A percentile compares a stretch with the other conserved stretches of the same genome.
phyloP scores from a whole-genome alignment of 371 early-diverging fungal species.

The Polyrhizophydium stewartii region DNA sequence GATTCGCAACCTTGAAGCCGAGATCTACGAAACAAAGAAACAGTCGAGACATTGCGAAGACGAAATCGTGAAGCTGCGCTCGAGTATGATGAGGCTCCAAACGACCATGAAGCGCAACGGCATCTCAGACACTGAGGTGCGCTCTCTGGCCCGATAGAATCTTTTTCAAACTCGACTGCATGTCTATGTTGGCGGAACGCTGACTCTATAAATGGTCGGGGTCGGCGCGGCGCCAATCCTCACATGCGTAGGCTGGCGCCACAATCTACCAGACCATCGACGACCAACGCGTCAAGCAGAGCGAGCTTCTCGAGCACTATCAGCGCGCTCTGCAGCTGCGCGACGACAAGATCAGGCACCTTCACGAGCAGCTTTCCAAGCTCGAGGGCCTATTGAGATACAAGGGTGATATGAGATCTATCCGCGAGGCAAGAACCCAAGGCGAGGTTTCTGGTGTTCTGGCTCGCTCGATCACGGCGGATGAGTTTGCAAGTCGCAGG shows the following conservation, averaged over 20 bases:
- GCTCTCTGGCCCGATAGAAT: background rate
- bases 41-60: background rate
- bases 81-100: background rate
- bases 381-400: background rate
- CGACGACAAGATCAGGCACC: background rate
- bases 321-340: background rate
- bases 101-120: background rate
- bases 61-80: background rate
- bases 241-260: background rate
- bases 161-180: background rate
- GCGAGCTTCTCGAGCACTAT: conserved; percentile 2
- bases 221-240: no score
- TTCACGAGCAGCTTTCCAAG: background rate
- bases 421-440: background rate
- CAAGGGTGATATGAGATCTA: background rate
- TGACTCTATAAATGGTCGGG: no score
- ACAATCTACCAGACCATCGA: background rate
- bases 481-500: no score
- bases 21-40: background rate
- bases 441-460: no score
- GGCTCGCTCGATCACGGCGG: no score
- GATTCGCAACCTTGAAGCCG: background rate
- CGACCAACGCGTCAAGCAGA: conserved; percentile 2
- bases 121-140: background rate
- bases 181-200: background rate